Conservation (phyloP, 1,284 basidiomycete genomes). For the Taiwanofungus camphoratus region DNA sequence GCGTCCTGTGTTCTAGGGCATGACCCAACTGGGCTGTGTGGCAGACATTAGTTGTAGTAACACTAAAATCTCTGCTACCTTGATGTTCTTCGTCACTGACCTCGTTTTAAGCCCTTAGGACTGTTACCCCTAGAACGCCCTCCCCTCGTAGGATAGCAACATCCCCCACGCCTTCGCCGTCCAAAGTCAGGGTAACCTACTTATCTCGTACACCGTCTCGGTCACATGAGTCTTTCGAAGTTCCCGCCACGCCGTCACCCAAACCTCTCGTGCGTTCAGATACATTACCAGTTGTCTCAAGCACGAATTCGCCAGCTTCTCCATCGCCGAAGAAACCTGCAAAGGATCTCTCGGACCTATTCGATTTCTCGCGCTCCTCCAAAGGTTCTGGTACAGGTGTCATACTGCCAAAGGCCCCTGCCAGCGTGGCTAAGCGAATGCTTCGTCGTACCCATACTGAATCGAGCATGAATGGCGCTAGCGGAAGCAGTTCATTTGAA, state of each 20-base stretch:
- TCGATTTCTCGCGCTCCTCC: constrained; percentile 21
- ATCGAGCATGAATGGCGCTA: constrained; percentile 37
- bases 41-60: too few species aligned
- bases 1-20: too few species aligned
- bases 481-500: constrained; percentile 14
- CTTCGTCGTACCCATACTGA: constrained; percentile 48
- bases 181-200: constrained; percentile 1
- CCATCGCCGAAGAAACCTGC: constrained; percentile 20
- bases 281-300: constrained; percentile 11
- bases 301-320: constrained; percentile 7
- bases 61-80: too few species aligned
- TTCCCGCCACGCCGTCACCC: constrained; percentile 2
- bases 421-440: constrained; percentile 38
- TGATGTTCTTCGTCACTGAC: too few species aligned
- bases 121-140: too few species aligned
- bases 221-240: neutral
- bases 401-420: constrained; percentile 14
- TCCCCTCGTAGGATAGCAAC: neutral
- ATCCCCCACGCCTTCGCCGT: neutral
- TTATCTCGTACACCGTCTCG: constrained; percentile 13
- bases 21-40: too few species aligned
- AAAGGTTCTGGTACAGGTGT: too few species aligned
- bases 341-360: constrained; percentile 31
- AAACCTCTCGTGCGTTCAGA: constrained; percentile 14
- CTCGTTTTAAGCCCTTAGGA: too few species aligned